phyloP scores from a whole-genome alignment of 2,329 filamentous ascomycete species.

The Apiospora saccharicola region DNA sequence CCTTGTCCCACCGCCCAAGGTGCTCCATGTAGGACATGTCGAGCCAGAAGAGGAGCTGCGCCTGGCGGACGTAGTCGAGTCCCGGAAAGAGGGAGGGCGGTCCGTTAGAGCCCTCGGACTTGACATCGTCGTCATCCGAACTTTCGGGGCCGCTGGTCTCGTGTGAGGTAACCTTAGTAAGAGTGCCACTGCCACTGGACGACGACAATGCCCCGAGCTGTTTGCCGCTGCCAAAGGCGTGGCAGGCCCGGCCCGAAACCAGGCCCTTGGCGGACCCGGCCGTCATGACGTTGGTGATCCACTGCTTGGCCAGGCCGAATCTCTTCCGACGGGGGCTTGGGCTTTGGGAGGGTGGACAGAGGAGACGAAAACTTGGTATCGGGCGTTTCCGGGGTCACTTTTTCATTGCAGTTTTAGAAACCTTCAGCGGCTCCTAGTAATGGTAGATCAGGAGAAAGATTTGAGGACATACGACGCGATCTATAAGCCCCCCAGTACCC shows the following conservation, averaged over 20 bases:
- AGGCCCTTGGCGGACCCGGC: not conserved
- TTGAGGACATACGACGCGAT: not conserved
- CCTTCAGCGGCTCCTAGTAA: not conserved
- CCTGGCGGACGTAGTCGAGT: constrained; percentile 10
- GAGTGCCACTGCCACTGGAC: no score
- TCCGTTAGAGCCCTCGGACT: no score
- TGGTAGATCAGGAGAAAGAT: not conserved
- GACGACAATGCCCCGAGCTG: not conserved
- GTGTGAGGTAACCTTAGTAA: not conserved
- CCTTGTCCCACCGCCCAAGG: not conserved
- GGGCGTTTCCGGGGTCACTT: not conserved
- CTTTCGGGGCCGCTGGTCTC: not conserved
- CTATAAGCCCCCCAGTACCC: constrained; percentile 18
- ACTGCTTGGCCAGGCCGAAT: constrained; percentile 12
- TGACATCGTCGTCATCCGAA: not conserved
- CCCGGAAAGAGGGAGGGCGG: not conserved
- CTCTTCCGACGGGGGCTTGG: not conserved
- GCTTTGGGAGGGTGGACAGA: not conserved
- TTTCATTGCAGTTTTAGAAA: not conserved
- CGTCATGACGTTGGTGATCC: constrained; percentile 22
- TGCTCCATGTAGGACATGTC: constrained; percentile 21
- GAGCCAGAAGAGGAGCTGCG: constrained; percentile 20
- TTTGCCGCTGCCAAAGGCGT: constrained; percentile 4
- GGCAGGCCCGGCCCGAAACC: constrained; percentile 11
- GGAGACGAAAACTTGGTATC: constrained; percentile 3